Conservation (phyloP, 2,329 filamentous ascomycete genomes). For the Aspergillus pseudoviridinutans region DNA sequence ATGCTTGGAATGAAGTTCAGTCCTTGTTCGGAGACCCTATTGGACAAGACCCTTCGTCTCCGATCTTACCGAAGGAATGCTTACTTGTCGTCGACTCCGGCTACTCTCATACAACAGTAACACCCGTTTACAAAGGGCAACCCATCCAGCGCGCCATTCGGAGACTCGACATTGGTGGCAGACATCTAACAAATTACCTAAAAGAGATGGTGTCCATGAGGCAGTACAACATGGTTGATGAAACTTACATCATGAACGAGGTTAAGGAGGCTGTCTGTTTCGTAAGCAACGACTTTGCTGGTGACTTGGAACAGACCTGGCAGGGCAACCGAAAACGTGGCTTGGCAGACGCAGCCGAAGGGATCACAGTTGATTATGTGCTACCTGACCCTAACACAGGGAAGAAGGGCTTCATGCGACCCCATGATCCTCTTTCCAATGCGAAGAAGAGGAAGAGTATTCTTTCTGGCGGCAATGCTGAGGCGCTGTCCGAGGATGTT, state of each 20-base stretch:
- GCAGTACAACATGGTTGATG: constrained; percentile 93
- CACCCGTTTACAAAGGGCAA: constrained; percentile 75
- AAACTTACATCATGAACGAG: constrained; percentile 89
- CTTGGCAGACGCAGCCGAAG: constrained; percentile 23
- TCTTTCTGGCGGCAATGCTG: constrained; percentile 45
- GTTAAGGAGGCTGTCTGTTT: constrained; percentile 91
- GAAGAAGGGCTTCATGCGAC: constrained; percentile 66
- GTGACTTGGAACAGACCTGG: constrained; percentile 79
- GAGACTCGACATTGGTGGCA: constrained; percentile 85
- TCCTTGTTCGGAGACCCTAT: constrained; percentile 60
- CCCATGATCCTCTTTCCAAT: constrained; percentile 67
- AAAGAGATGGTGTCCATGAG: constrained; percentile 84
- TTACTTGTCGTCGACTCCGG: constrained; percentile 87
- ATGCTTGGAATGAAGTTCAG: constrained; percentile 77
- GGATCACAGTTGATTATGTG: constrained; percentile 82
- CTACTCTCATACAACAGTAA: constrained; percentile 89
- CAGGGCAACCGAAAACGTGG: constrained; percentile 59
- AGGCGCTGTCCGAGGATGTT: constrained; percentile 65
- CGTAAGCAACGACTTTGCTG: constrained; percentile 70
- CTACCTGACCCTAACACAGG: constrained; percentile 71
- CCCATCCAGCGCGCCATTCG: constrained; percentile 78
- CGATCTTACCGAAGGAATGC: constrained; percentile 64
- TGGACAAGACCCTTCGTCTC: constrained; percentile 37
- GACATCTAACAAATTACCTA: constrained; percentile 87
- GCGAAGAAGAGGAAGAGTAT: constrained; percentile 49